Percentiles rank a stretch among this genome's conserved stretches.
phyloP scores from a whole-genome alignment of 2,329 filamentous ascomycete genomes.

The Neocucurbitaria cava region DNA sequence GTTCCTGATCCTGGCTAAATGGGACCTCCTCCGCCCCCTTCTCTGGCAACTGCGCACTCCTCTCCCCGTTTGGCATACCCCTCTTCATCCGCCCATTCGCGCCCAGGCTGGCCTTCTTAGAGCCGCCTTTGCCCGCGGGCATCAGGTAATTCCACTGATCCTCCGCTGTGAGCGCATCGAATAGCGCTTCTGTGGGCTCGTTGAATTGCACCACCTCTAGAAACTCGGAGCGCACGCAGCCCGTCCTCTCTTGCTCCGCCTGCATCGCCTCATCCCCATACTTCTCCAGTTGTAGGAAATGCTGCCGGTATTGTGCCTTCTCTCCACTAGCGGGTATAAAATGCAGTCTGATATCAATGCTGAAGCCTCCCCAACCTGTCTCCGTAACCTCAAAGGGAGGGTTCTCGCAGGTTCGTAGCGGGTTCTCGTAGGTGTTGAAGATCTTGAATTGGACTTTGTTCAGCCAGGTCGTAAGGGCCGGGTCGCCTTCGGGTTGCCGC shows the following conservation, averaged over 20 bases:
- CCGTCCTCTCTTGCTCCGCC: slow-evolving; percentile 62
- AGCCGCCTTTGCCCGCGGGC: slow-evolving; percentile 50
- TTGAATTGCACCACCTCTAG: slow-evolving; percentile 98
- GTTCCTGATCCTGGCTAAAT: slow-evolving; percentile 47
- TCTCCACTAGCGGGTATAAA: slow-evolving; percentile 87
- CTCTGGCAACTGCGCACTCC: slow-evolving; percentile 45
- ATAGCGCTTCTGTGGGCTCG: slow-evolving; percentile 92
- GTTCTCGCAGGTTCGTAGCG: slow-evolving; percentile 76
- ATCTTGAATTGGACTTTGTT: slow-evolving; percentile 98
- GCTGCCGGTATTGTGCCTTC: slow-evolving; percentile 95
- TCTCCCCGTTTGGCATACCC: slow-evolving; percentile 45
- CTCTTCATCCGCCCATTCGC: slow-evolving; percentile 43
- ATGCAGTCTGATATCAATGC: slow-evolving; percentile 93
- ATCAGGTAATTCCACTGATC: slow-evolving; percentile 62
- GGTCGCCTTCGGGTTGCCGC: slow-evolving; percentile 82
- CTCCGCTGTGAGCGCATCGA: slow-evolving; percentile 81
- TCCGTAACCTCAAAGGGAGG: slow-evolving; percentile 85
- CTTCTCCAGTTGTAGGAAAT: slow-evolving; percentile 88
- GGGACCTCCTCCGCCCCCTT: slow-evolving; percentile 42
- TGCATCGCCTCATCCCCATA: slow-evolving; percentile 75
- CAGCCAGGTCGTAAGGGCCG: slow-evolving; percentile 91
- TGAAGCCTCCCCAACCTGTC: slow-evolving; percentile 98
- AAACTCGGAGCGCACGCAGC: slow-evolving; percentile 75
- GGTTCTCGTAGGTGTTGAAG: slow-evolving; percentile 94
- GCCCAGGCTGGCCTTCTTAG: slow-evolving; percentile 45